A percentile compares a stretch with the other conserved stretches of the same genome.
These are phyloP conservation scores for Diaporthe capsici DNA, from an alignment of 2,329 filamentous ascomycete species.

Conservation along the genomic window DNA sequence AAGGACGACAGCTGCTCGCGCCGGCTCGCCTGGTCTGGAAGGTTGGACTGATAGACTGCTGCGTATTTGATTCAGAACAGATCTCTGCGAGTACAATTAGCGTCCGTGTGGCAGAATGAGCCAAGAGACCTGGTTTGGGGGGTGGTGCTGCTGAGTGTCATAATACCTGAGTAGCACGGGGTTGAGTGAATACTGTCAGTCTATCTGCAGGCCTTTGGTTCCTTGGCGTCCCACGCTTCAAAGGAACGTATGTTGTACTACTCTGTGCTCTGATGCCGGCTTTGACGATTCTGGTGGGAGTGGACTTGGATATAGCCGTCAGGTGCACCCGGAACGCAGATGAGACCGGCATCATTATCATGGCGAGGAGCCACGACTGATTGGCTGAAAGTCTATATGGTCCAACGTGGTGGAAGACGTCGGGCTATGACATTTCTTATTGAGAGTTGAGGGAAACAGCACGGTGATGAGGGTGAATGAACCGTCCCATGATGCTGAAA, in stretches of 20 bases:
- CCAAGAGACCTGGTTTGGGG: background rate
- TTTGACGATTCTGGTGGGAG: background rate
- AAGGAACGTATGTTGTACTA: background rate
- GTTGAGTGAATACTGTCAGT: slow-evolving; percentile 27
- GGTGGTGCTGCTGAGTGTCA: background rate
- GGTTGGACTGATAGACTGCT: background rate
- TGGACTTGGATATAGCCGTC: slow-evolving; percentile 1
- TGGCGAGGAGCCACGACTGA: background rate
- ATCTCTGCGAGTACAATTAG: slow-evolving; percentile 12
- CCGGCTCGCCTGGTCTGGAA: background rate
- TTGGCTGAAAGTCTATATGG: background rate
- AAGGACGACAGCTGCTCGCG: slow-evolving; percentile 63
- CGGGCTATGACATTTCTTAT: background rate
- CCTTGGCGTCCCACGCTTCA: background rate
- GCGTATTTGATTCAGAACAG: slow-evolving; percentile 20
- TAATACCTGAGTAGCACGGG: slow-evolving; percentile 15
- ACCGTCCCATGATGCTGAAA: background rate
- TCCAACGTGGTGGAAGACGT: background rate
- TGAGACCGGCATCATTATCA: background rate
- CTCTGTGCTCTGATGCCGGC: slow-evolving; percentile 7
- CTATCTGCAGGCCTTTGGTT: background rate
- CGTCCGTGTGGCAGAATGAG: background rate
- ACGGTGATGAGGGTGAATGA: background rate
- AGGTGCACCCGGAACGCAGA: background rate
- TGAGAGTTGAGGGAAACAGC: background rate